Base-by-base conservation (phyloP, 1,139 yeast genomes). In the Kodamaea ohmeri region DNA sequence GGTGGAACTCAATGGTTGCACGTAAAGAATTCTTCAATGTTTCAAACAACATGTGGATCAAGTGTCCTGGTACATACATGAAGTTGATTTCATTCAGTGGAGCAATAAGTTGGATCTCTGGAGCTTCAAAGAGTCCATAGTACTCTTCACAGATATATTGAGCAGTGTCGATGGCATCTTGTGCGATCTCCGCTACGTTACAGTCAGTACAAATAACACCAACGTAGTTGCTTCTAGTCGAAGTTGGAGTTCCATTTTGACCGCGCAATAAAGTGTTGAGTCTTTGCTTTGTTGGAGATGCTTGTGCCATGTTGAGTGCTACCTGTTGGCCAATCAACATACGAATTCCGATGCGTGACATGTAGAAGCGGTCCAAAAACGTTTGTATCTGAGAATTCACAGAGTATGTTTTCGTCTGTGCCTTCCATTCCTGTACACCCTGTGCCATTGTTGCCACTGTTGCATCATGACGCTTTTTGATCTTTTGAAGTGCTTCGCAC, bases 361-460 rank as follows among this genome's bases (percentile, higher is more conserved):
- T 80, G 63, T 87, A 87, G 58, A 87, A 87, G 24, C 92, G 60
- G 59, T 87, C 95, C 47, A 87, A 66, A 53, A 87, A 87, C 11
- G 82, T 74, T 58, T 87, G 95, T 35, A 87, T 79, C 15, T 80
- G 74, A 22, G 86, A 76, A 50, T 80, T 81, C 27, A 70, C 78
- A 48, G 55, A 67, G 28, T 68, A 63, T 2, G 70, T 69, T 49
- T 66, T 66, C 51, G 73, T 74, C 48, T 70, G 76, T 43, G 52
- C 59, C 55, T 88, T 88, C 96, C 96, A 89, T 61, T 86, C 95
- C 52, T 83, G 81, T 7, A 88, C 95, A 14, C 96, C 96, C 52
- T 86, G 90, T 1, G 96, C 96, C 60, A 89, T 83, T 0, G 96
- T 88, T 8, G 95, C 85, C 9, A 89, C 96, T 0, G 95, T 90